Base-by-base conservation (phyloP, 495 filamentous ascomycete genomes). In the Trypethelium eluteriae region DNA sequence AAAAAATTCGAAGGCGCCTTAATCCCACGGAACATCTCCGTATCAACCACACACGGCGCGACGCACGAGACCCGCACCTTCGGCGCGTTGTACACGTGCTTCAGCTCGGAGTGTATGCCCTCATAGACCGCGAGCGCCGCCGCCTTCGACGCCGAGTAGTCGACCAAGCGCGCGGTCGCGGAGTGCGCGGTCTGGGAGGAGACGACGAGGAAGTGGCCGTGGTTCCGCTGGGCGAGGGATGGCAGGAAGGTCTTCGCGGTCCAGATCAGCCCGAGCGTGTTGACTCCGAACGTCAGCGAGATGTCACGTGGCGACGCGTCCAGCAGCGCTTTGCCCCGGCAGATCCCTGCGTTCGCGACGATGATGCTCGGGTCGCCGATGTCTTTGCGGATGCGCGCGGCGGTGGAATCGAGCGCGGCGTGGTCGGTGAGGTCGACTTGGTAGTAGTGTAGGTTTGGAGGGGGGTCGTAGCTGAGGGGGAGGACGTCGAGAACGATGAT, bases 291-390 rank as follows among this genome's bases (percentile, higher is more conserved):
- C 49, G 81, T 81, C 44, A 76, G 77, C 4, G 78, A 72, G 46
- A 87, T 79, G 34, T 77, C 70, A 38, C 72, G 71, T 66, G 82
- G 79, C 9, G 79, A 67, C 39, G 79, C 75, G 0, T 81, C 75
- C 3, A 86, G 76, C 47, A 87, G 81, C 4, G 76, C 73, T 14
- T 76, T 74, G n/a, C 79, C 76, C 39, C 77, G 72, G 39, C 77
- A 79, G 34, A 87, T 77, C 38, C 84, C 84, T 6, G 85, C 85
- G 65, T 88, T 88, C 77, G 87, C 87, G 68, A 87, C 74, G 49
- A 87, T 74, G 12, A 87, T 79, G 0, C 80, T 81, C 11, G 83
- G 80, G 41, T 81, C 74, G 65, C 84, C 79, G 39, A 81, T 76
- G 2, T 78, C 74, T 3, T 70, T 70, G 46, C 81, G 79, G 65